Conservation (phyloP, 1,139 yeast species). For the Meyerozyma sp. region DNA sequence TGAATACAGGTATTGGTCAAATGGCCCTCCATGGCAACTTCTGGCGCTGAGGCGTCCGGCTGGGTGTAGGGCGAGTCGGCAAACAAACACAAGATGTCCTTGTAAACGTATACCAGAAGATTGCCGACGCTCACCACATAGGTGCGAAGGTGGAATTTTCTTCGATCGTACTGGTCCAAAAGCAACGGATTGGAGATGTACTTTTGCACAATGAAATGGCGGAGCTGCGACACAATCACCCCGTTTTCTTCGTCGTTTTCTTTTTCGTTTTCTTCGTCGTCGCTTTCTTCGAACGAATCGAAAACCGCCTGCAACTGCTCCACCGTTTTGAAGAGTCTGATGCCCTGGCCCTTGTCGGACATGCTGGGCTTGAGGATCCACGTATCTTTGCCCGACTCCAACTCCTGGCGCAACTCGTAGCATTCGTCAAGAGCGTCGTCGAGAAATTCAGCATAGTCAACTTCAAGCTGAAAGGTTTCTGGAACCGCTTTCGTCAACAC, state of each 20-base stretch:
- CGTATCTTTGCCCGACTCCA: slow-evolving; percentile 56
- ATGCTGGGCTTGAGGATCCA: slow-evolving; percentile 95
- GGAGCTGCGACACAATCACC: slow-evolving; percentile 75
- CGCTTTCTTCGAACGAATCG: slow-evolving; percentile 69
- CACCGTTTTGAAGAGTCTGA: slow-evolving; percentile 70
- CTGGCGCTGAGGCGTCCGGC: slow-evolving; percentile 29
- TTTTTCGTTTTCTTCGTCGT: slow-evolving; percentile 48
- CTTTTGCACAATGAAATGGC: slow-evolving; percentile 87
- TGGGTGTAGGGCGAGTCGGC: slow-evolving; percentile 50
- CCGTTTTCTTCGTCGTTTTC: slow-evolving; percentile 46
- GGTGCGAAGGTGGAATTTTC: slow-evolving; percentile 84
- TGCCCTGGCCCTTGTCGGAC: slow-evolving; percentile 97
- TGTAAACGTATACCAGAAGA: slow-evolving; percentile 71
- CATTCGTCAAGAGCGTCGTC: slow-evolving; percentile 92
- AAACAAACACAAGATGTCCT: slow-evolving; percentile 74
- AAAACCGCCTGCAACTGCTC: slow-evolving; percentile 79
- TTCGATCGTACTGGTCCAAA: slow-evolving; percentile 50
- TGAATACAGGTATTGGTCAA: slow-evolving; percentile 92
- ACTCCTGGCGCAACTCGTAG: slow-evolving; percentile 77
- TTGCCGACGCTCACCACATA: slow-evolving; percentile 79
- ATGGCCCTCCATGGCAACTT: slow-evolving; percentile 59
- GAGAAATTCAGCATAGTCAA: slow-evolving; percentile 94
- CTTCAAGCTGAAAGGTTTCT: slow-evolving; percentile 71
- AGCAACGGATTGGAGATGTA: slow-evolving; percentile 67
- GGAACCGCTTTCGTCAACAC: slow-evolving; percentile 60